These are phyloP conservation scores for Talaromyces rugulosus DNA, from an alignment of 2,329 filamentous ascomycete species.

Conservation along the genomic window DNA sequence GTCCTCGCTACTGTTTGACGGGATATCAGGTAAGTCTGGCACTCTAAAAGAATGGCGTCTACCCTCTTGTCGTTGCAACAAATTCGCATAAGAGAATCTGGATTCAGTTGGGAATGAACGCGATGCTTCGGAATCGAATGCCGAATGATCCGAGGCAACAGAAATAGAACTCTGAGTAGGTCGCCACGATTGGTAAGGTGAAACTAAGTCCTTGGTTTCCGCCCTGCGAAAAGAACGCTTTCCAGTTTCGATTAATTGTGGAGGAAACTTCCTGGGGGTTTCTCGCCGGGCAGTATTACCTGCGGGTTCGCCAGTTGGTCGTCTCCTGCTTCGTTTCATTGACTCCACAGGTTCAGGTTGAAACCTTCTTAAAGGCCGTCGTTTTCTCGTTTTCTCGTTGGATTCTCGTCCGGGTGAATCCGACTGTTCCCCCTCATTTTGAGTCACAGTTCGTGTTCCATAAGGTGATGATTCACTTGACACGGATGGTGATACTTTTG, in stretches of 20 bases:
- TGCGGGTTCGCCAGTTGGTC: background rate
- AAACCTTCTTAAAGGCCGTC: constrained; percentile 15
- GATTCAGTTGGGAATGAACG: constrained; percentile 31
- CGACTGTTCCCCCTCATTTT: background rate
- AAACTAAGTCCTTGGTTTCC: constrained; percentile 55
- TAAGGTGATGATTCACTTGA: background rate
- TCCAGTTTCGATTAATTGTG: constrained; percentile 77
- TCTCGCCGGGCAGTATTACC: background rate
- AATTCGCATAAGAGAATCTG: constrained; percentile 41
- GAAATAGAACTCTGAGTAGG: constrained; percentile 36
- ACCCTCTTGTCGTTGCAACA: constrained; percentile 34
- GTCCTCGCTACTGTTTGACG: constrained; percentile 56
- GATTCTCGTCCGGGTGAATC: background rate
- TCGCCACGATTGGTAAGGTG: background rate
- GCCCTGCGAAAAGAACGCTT: constrained; percentile 65
- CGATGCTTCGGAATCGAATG: constrained; percentile 20
- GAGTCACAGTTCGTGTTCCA: background rate
- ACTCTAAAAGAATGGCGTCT: constrained; percentile 56
- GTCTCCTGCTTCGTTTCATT: constrained; percentile 24
- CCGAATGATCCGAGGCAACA: constrained; percentile 65
- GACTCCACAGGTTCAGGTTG: constrained; percentile 30
- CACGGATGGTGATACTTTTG: background rate
- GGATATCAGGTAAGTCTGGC: constrained; percentile 59
- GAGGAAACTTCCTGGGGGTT: constrained; percentile 57
- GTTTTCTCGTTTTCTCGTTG: background rate